phyloP scores from a whole-genome alignment of 2,329 filamentous ascomycete species.

The Thelonectria blattea region DNA sequence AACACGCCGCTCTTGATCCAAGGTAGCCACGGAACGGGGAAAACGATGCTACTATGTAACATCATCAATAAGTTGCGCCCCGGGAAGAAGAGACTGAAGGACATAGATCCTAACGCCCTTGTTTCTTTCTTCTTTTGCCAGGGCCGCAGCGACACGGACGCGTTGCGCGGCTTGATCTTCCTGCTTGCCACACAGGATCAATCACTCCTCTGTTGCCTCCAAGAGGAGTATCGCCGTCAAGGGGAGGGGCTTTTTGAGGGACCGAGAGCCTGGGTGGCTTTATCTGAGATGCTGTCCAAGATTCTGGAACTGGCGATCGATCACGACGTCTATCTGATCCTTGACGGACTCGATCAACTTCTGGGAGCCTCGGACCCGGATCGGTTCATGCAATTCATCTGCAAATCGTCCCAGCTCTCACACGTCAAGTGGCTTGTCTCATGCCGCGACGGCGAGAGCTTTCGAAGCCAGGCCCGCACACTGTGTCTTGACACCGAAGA shows the following conservation, averaged over 20 bases:
- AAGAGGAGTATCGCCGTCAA: background rate
- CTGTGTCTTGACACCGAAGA: conserved; percentile 45
- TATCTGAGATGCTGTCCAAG: background rate
- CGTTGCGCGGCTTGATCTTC: background rate
- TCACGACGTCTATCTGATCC: conserved; percentile 38
- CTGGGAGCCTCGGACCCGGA: background rate
- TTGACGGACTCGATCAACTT: conserved; percentile 58
- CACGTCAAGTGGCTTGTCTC: conserved; percentile 51
- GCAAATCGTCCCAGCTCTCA: conserved; percentile 3
- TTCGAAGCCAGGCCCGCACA: conserved; percentile 35
- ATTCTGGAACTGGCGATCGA: background rate
- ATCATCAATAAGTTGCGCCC: conserved; percentile 1
- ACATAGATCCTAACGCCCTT: background rate
- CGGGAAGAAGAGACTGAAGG: background rate
- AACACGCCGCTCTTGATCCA: background rate
- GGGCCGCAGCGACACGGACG: background rate
- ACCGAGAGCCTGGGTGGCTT: background rate
- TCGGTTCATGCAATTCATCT: conserved; percentile 41
- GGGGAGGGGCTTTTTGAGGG: background rate
- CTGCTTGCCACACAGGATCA: background rate
- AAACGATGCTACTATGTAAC: conserved; percentile 2
- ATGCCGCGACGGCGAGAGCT: conserved; percentile 49
- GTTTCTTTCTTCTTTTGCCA: conserved; percentile 5
- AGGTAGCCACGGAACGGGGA: background rate
- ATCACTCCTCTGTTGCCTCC: background rate